phyloP scores from a whole-genome alignment of 2,329 filamentous ascomycete genomes.

The Zasmidium citrigriseum region DNA sequence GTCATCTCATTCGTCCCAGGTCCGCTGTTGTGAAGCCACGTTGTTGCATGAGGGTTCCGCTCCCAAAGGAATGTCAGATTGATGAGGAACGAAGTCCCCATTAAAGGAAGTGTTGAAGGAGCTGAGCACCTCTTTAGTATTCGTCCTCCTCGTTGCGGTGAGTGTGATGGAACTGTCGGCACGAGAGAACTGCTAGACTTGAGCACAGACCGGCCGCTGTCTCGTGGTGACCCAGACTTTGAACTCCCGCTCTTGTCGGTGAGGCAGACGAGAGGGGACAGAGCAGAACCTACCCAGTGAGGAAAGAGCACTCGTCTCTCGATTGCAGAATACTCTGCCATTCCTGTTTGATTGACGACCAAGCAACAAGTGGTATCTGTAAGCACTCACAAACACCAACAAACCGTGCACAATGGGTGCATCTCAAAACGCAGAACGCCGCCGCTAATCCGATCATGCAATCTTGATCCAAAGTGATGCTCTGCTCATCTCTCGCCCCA shows the following conservation, averaged over 20 bases:
- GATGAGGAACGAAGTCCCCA: neutral
- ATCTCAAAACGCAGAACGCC: constrained; percentile 2
- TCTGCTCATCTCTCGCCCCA: constrained; percentile 18
- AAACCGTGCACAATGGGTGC: neutral
- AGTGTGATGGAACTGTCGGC: neutral
- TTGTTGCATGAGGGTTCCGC: neutral
- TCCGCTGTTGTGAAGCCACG: neutral
- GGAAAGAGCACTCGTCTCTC: neutral
- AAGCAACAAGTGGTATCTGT: constrained; percentile 5
- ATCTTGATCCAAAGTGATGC: neutral
- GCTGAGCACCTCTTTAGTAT: neutral
- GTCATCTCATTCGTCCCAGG: neutral
- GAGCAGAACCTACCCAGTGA: neutral
- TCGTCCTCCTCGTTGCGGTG: neutral
- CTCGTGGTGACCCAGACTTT: neutral
- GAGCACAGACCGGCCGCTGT: neutral
- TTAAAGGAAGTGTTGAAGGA: neutral
- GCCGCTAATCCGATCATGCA: constrained; percentile 6
- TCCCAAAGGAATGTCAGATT: neutral
- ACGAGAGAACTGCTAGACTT: neutral
- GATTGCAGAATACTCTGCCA: too few species aligned
- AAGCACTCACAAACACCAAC: neutral
- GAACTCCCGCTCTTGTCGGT: neutral
- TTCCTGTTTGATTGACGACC: neutral
- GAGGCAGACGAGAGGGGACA: neutral